Percentiles rank a stretch among this genome's conserved stretches.
Evolutionary conservation across 192 early-diverging fungal genomes (phyloP).

Genomic region (Coemansia sp.): DNA sequence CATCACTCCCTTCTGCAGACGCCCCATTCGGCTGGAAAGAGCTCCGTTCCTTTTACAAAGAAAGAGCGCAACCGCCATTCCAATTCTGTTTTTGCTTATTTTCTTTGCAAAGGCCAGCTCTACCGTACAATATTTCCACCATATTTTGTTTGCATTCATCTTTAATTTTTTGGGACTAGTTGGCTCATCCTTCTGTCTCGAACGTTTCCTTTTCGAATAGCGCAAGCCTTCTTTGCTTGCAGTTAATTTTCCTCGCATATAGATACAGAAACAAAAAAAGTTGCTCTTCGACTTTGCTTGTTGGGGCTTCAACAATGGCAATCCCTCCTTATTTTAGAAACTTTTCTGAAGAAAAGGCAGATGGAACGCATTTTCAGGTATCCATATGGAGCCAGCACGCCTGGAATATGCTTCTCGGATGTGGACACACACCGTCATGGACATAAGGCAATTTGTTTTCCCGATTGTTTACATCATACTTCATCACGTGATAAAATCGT

Average conservation of each 20-base stretch:
- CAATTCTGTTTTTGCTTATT: background rate
- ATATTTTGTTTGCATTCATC: too few relatives aligned
- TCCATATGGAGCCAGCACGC: too few relatives aligned
- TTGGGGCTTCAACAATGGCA: too few relatives aligned
- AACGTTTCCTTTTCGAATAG: background rate
- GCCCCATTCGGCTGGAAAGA: background rate
- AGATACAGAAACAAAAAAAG: background rate
- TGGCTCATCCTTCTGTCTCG: background rate
- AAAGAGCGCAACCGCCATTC: background rate
- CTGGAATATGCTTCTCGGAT: too few relatives aligned
- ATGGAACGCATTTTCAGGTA: too few relatives aligned
- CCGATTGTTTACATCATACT: background rate
- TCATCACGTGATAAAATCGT: background rate
- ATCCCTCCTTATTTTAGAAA: too few relatives aligned
- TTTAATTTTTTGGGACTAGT: too few relatives aligned
- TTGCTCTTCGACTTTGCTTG: background rate
- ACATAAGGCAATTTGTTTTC: background rate
- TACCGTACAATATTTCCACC: too few relatives aligned
- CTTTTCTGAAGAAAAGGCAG: too few relatives aligned
- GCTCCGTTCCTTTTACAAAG: background rate
- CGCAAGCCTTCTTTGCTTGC: background rate
- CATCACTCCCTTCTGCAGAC: background rate
- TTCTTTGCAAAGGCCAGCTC: background rate
- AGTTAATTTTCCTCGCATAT: background rate
- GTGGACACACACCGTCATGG: too few relatives aligned